Base-by-base conservation (phyloP, 2,329 filamentous ascomycete species). In the Microsporum canis region DNA sequence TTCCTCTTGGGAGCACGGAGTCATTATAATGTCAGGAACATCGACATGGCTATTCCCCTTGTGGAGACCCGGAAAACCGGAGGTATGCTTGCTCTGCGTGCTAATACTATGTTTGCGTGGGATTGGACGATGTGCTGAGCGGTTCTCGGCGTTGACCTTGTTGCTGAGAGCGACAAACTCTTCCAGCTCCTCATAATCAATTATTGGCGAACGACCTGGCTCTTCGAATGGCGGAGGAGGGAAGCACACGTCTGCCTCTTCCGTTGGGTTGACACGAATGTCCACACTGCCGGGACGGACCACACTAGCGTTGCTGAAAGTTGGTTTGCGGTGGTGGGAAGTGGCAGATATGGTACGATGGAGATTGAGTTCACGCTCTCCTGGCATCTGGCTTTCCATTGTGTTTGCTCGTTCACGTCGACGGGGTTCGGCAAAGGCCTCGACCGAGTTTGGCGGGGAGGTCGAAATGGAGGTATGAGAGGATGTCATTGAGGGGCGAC, bases 381-480 rank as follows among this genome's bases (percentile, higher is more conserved):
- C 81, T 38, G 79, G 74, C 14, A 70, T 75, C 66, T 78, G 76
- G 71, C 84, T 87, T 63, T 85, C 89, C 64, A 83, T 71, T 2
- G 85, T 88, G 57, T 83, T 82, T 56, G 84, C 81, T 49, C 91
- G 88, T 71, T 92, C 89, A 62, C 91, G 87, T 62, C 90, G 88
- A 58, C 90, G 87, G 60, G 89, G 89, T 69, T 94, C 89, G 17
- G 94, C 94, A 74, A 99, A 99, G 3, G 94, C 94, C 73, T 97
- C 95, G 58, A 99, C 91, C 0, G 94, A 99, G 73, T 96, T 99
- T 5, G 94, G 94, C 8, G 92, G 92, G 4, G 94, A 97, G 1
- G 84, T 78, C 0, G 89, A 90, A 60, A 89, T 82, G 56, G 82
- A 84, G 27, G 81, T 81, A 2, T 73, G 71, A 3, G 80, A 82